Evolutionary conservation across 495 filamentous ascomycete genomes (phyloP), one percentile per base, ranked within the genome.

Genomic region (Penicillium atrosanguineum): DNA sequence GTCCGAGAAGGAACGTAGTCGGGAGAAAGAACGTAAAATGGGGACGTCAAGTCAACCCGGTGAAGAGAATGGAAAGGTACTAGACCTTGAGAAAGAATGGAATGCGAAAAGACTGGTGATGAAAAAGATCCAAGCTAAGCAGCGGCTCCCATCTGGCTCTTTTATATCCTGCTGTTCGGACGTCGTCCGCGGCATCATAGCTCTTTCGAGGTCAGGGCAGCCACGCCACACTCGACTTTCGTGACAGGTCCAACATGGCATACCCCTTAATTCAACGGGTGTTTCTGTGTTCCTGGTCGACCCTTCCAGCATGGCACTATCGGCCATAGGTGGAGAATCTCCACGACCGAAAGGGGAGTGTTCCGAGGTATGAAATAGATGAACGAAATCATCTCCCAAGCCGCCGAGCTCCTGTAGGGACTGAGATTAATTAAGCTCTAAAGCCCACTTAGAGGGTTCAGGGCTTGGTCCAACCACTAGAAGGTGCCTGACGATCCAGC

Each of bases 61-160:
- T 29, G 25, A 63, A 72, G 67, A 70, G 72, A 75, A 70, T 50
- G 67, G 53, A 61, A 62, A 66, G 70, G 63, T 67, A 63, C 51
- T 56, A 52, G 63, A 70, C 67, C 63, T 47, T 54, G 41, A 55
- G 52, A 68, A 66, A 64, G 65, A 70, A 71, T 65, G 56, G 50
- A 67, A 62, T 58, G 62, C 46, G 52, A 60, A 64, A 61, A 59
- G 59, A 64, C 56, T 67, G 68, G 42, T 72, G 66, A 56, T 52
- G 46, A 55, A 52, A 58, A 57, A 48, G 52, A 31, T 31, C 7
- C 28, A 53, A 59, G 29, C 23, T 23, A 42, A 48, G 41, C 31
- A 31, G 50, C 19, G 46, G 37, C 41, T 42, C 18, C 46, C 38
- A 26, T 44, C 42, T 45, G 14, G 45, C 34, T 41, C 20, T 44